Evolutionary conservation across 2,329 filamentous ascomycete species (phyloP).

Genomic region (Sporothrix humicola): DNA sequence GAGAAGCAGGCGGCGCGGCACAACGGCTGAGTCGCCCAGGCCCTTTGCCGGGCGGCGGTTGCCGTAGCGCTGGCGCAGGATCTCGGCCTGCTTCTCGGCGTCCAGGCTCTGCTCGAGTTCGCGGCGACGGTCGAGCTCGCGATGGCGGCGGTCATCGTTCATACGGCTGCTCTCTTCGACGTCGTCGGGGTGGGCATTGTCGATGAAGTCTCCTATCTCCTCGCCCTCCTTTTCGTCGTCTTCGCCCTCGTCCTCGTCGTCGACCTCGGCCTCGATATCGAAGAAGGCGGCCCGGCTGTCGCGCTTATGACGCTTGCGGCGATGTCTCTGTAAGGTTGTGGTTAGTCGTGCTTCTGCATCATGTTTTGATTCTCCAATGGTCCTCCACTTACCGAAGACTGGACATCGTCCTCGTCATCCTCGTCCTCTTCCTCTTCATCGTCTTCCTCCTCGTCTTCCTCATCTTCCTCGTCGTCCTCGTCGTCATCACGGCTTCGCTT

Average conservation of each 20-base stretch:
- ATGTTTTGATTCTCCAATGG: not conserved
- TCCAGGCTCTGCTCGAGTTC: conserved; percentile 88
- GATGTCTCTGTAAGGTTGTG: conserved; percentile 58
- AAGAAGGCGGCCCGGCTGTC: conserved; percentile 84
- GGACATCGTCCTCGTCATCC: conserved; percentile 52
- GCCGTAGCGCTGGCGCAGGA: conserved; percentile 86
- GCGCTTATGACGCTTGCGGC: conserved; percentile 76
- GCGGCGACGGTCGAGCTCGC: conserved; percentile 90
- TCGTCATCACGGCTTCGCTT: conserved; percentile 41
- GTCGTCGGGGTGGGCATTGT: conserved; percentile 90
- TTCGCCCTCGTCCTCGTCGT: conserved; percentile 87
- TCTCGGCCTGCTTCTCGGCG: conserved; percentile 89
- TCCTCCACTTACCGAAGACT: conserved; percentile 47
- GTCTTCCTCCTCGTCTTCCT: conserved; percentile 41
- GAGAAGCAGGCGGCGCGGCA: conserved; percentile 84
- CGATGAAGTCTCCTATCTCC: conserved; percentile 81
- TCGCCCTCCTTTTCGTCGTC: conserved; percentile 90
- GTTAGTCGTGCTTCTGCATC: conserved; percentile 5
- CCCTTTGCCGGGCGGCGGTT: conserved; percentile 71
- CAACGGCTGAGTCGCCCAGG: conserved; percentile 72
- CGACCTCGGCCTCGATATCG: conserved; percentile 97
- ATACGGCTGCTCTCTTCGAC: conserved; percentile 78
- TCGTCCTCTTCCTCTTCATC: conserved; percentile 49
- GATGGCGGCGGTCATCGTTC: conserved; percentile 88
- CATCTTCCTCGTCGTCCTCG: conserved; percentile 41